These are phyloP conservation scores for Elaeis guineensis DNA, from an alignment of 176 grass and related monocot genomes.

Conservation along the genomic window DNA sequence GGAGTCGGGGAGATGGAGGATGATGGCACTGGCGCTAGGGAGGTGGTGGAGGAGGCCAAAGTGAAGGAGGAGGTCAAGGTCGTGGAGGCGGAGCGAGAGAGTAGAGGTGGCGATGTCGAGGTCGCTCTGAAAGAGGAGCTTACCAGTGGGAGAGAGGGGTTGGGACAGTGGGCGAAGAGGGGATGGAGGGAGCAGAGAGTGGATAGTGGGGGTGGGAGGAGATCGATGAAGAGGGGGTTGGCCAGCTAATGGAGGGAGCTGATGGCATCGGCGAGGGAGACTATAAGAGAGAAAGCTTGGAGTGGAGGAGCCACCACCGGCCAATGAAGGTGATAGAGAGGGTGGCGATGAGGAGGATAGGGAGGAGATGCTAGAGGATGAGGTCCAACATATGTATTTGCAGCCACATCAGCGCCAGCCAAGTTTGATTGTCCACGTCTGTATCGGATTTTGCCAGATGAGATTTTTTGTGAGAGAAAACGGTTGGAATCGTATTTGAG, in stretches of 20 bases:
- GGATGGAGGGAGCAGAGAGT: constrained; percentile 39
- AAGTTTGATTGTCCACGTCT: no score
- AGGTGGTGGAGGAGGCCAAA: constrained; percentile 11
- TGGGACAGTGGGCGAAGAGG: constrained; percentile 43
- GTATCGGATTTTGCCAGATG: no score
- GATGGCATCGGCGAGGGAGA: constrained; percentile 35
- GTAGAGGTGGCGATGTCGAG: constrained; percentile 65
- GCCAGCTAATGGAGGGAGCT: constrained; percentile 16
- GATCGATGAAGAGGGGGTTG: constrained; percentile 54
- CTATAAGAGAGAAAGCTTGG: constrained; percentile 38
- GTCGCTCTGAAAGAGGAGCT: constrained; percentile 64
- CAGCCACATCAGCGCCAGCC: no score
- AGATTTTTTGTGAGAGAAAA: no score
- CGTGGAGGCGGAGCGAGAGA: constrained; percentile 60
- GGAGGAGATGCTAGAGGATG: constrained; percentile 47
- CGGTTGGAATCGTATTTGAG: no score
- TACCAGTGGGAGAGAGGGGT: constrained; percentile 48
- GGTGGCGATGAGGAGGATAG: constrained; percentile 39
- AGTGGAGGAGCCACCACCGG: constrained; percentile 53
- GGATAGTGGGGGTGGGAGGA: constrained; percentile 33
- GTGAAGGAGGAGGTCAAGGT: constrained; percentile 25
- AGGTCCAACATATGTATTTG: constrained; percentile 26
- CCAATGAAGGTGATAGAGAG: constrained; percentile 47
- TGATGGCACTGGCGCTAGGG: constrained; percentile 36
- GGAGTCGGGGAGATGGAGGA: constrained; percentile 45